Conservation (phyloP, 1,284 basidiomycete species). For the Cryptococcus depauperatus region DNA sequence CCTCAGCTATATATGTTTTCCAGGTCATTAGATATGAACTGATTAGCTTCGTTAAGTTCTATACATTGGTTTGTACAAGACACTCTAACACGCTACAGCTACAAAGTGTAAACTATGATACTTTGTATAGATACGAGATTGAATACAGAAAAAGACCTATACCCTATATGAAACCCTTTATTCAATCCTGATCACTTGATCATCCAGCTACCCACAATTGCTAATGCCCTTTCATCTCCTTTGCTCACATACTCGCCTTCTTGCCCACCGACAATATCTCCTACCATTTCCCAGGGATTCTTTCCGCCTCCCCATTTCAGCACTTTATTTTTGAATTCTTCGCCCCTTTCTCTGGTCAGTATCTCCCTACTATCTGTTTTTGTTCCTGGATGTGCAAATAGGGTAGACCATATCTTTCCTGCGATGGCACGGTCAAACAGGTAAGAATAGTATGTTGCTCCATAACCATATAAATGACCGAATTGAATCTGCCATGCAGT, state of each 20-base stretch:
- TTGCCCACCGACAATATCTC: constrained; percentile 54
- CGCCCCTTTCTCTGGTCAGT: constrained; percentile 59
- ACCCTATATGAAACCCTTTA: too few species aligned
- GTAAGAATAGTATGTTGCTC: constrained; percentile 96
- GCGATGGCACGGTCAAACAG: constrained; percentile 93
- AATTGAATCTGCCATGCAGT: constrained; percentile 93
- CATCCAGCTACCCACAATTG: constrained; percentile 73
- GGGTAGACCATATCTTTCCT: constrained; percentile 68
- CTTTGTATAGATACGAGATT: too few species aligned
- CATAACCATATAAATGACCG: constrained; percentile 90
- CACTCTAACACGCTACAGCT: too few species aligned
- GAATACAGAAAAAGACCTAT: too few species aligned
- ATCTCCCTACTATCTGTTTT: constrained; percentile 9
- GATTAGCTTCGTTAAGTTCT: too few species aligned
- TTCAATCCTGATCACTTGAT: too few species aligned
- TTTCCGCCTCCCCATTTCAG: constrained; percentile 77
- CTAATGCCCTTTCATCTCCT: constrained; percentile 78
- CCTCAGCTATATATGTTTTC: too few species aligned
- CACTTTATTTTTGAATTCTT: constrained; percentile 69
- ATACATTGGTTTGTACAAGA: too few species aligned
- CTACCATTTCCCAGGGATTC: constrained; percentile 91
- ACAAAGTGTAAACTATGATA: too few species aligned
- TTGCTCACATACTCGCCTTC: constrained; percentile 35
- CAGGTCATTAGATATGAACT: too few species aligned
- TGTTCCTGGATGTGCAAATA: constrained; percentile 51